Percentiles rank a stretch among this genome's conserved stretches.
Evolutionary conservation across 306 rosid genomes (phyloP).

Genomic region (Acmispon strigosus): DNA sequence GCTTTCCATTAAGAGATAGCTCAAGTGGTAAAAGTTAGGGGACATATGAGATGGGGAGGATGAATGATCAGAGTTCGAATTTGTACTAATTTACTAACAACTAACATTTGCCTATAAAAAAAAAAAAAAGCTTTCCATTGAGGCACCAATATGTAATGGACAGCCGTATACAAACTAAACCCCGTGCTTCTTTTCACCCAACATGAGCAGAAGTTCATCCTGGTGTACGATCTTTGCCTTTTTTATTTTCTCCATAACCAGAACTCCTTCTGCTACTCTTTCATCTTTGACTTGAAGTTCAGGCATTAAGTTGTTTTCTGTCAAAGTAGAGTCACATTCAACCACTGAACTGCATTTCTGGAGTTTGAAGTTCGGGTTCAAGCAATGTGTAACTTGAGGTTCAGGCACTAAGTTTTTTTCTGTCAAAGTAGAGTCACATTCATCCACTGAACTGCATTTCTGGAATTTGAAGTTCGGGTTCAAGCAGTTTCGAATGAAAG

Average conservation of each 20-base stretch:
- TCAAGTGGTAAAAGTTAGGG: too few relatives aligned
- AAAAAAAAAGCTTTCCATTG: conserved; percentile 14
- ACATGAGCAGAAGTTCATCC: conserved; percentile 56
- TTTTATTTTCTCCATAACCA: conserved; percentile 49
- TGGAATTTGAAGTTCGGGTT: conserved; percentile 68
- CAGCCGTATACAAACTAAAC: conserved; percentile 35
- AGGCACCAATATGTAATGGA: conserved; percentile 25
- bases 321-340: conserved; percentile 9
- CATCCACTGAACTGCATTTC: conserved; percentile 31
- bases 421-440: conserved; percentile 10
- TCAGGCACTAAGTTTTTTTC: conserved; percentile 17
- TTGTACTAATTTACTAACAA: too few relatives aligned
- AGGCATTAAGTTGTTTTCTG: conserved; percentile 16
- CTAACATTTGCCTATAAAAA: too few relatives aligned
- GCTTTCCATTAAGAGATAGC: conserved; percentile 23
- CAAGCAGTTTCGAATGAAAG: conserved; percentile 45
- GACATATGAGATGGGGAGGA: too few relatives aligned
- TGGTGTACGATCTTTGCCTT: conserved; percentile 51
- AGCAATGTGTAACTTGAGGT: conserved; percentile 48
- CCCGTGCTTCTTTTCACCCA: conserved; percentile 53
- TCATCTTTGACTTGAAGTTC: conserved; percentile 57
- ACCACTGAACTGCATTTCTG: conserved; percentile 33
- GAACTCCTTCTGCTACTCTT: conserved; percentile 64
- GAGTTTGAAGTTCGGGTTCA: conserved; percentile 65
- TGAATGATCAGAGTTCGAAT: too few relatives aligned